Percentiles rank a stretch among this genome's conserved stretches.
phyloP scores from a whole-genome alignment of 495 filamentous ascomycete genomes.

The Endocarpon pusillum region DNA sequence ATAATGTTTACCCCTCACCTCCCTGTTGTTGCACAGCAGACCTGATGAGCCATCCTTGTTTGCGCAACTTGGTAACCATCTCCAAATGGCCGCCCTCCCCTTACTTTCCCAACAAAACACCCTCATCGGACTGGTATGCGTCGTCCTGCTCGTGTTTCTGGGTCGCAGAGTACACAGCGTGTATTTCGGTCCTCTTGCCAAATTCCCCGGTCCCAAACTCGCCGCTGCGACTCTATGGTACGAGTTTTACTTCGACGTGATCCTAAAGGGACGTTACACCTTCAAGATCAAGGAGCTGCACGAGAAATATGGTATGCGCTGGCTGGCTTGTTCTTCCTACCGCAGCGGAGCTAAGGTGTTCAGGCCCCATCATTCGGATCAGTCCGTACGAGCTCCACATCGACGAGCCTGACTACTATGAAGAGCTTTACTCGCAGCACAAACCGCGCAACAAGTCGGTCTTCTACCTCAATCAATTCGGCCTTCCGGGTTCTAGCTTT shows the following conservation, averaged over 20 bases:
- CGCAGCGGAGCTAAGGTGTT: not conserved
- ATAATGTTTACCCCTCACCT: too few relatives aligned
- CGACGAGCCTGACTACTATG: slow-evolving; percentile 33
- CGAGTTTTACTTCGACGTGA: slow-evolving; percentile 9
- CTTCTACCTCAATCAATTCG: slow-evolving; percentile 18
- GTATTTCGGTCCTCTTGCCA: slow-evolving; percentile 16
- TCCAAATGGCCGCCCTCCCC: too few relatives aligned
- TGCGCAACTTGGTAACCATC: too few relatives aligned
- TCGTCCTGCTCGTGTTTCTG: too few relatives aligned
- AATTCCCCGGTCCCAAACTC: slow-evolving; percentile 11
- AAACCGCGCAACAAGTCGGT: slow-evolving; percentile 17
- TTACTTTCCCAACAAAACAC: too few relatives aligned
- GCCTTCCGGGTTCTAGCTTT: slow-evolving; percentile 12
- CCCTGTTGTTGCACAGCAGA: too few relatives aligned
- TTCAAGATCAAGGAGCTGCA: slow-evolving; percentile 8
- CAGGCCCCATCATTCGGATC: slow-evolving; percentile 43
- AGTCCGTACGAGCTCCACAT: slow-evolving; percentile 38
- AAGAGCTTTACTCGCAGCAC: slow-evolving; percentile 26
- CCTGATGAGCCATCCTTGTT: too few relatives aligned
- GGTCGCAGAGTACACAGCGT: too few relatives aligned
- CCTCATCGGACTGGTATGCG: too few relatives aligned
- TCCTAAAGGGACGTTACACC: slow-evolving; percentile 2
- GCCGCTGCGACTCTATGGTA: slow-evolving; percentile 7
- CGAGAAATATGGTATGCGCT: slow-evolving; percentile 17
- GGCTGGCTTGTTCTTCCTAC: not conserved